These are phyloP conservation scores for Myxozyma mucilagina DNA, from an alignment of 805 yeast species.

Conservation along the genomic window DNA sequence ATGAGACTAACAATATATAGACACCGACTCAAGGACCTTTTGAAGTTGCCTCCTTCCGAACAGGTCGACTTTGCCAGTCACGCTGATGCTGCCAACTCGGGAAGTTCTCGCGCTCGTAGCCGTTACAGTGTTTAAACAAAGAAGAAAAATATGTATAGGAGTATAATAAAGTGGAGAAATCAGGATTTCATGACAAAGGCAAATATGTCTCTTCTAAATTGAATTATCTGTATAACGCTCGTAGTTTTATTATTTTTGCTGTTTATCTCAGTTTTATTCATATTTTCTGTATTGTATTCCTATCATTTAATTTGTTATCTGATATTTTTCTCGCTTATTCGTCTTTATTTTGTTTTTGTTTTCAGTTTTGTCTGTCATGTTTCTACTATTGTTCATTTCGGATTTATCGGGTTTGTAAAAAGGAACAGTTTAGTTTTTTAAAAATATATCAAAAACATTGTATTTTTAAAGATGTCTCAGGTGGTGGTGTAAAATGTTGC, in stretches of 20 bases:
- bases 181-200: neutral
- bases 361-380: neutral
- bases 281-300: neutral
- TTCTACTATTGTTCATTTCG: neutral
- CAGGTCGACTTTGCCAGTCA: slow-evolving; percentile 67
- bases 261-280: neutral
- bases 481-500: too few species aligned
- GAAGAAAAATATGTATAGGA: neutral
- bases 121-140: slow-evolving; percentile 12
- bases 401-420: neutral
- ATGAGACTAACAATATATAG: slow-evolving; percentile 38
- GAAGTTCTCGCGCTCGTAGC: slow-evolving; percentile 32
- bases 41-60: slow-evolving; percentile 71
- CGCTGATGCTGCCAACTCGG: slow-evolving; percentile 30
- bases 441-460: neutral
- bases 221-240: neutral
- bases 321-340: neutral
- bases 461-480: neutral
- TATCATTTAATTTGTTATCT: neutral
- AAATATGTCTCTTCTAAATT: too few species aligned
- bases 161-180: neutral
- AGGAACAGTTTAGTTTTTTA: neutral
- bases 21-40: slow-evolving; percentile 79
- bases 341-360: too few species aligned
- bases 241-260: neutral